Evolutionary conservation across 2,329 filamentous ascomycete genomes (phyloP).

Genomic region (Raffaelea albimanens): DNA sequence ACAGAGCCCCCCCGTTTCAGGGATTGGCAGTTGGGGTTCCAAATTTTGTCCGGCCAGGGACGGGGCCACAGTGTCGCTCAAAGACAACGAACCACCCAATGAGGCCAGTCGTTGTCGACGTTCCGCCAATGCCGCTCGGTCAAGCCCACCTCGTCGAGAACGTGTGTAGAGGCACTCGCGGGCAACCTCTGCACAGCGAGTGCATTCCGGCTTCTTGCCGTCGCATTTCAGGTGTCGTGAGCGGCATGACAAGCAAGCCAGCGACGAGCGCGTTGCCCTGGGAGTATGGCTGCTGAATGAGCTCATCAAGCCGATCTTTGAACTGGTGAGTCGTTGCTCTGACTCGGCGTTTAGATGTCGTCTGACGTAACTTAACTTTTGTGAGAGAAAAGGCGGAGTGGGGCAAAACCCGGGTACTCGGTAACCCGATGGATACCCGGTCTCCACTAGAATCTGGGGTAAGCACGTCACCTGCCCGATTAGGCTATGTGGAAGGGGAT

Average conservation of each 20-base stretch:
- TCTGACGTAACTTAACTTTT: neutral
- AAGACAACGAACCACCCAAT: too few species aligned
- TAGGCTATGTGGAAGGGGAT: neutral
- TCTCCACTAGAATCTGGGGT: neutral
- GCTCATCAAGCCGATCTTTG: too few species aligned
- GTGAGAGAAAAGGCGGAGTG: too few species aligned
- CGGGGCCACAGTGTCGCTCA: too few species aligned
- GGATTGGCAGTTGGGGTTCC: too few species aligned
- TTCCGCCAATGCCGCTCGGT: conserved; percentile 2
- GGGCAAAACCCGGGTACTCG: neutral
- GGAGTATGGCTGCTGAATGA: neutral
- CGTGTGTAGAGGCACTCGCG: neutral
- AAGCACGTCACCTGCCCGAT: neutral
- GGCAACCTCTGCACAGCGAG: neutral
- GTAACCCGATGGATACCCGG: neutral
- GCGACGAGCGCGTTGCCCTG: neutral
- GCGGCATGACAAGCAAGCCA: conserved; percentile 1
- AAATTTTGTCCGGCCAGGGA: too few species aligned
- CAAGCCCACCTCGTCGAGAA: conserved; percentile 1
- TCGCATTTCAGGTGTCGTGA: conserved; percentile 3
- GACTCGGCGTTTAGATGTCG: too few species aligned
- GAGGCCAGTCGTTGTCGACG: conserved; percentile 1
- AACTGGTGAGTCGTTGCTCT: too few species aligned
- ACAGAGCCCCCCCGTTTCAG: too few species aligned
- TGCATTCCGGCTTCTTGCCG: neutral